Conservation (phyloP, 2,329 filamentous ascomycete genomes). For the Zymoseptoria brevis region DNA sequence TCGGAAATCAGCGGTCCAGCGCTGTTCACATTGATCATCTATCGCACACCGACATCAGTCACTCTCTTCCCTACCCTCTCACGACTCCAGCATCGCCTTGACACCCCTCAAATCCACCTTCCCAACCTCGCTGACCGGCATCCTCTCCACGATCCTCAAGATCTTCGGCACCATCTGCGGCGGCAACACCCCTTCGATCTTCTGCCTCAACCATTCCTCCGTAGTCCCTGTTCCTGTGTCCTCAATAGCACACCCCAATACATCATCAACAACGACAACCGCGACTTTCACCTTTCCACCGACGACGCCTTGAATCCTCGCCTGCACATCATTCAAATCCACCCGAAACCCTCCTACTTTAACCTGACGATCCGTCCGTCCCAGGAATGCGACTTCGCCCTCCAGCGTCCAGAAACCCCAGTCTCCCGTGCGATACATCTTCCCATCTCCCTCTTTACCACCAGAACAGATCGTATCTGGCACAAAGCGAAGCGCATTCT, state of each 20-base stretch:
- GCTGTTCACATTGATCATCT: not conserved
- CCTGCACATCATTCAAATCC: constrained; percentile 3
- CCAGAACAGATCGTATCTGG: not conserved
- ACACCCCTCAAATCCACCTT: constrained; percentile 3
- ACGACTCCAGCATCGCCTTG: not conserved
- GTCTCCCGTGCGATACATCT: constrained; percentile 3
- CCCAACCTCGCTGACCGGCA: not conserved
- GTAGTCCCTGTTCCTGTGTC: not conserved
- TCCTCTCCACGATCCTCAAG: not conserved
- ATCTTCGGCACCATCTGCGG: constrained; percentile 1
- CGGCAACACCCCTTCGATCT: not conserved
- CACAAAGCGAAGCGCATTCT: not conserved
- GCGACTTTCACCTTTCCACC: not conserved
- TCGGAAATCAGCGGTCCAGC: too few species aligned
- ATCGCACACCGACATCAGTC: not conserved
- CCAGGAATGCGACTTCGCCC: constrained; percentile 1
- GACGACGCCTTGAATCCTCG: not conserved
- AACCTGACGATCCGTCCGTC: constrained; percentile 1
- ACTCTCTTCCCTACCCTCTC: not conserved
- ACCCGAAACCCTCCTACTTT: constrained; percentile 1
- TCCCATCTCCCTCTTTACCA: not conserved
- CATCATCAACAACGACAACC: constrained; percentile 1
- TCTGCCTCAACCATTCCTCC: not conserved
- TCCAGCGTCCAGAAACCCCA: constrained; percentile 4
- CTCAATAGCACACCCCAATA: not conserved